Base-by-base conservation (phyloP, 2,329 filamentous ascomycete species). In the Xylariaceae sp. region DNA sequence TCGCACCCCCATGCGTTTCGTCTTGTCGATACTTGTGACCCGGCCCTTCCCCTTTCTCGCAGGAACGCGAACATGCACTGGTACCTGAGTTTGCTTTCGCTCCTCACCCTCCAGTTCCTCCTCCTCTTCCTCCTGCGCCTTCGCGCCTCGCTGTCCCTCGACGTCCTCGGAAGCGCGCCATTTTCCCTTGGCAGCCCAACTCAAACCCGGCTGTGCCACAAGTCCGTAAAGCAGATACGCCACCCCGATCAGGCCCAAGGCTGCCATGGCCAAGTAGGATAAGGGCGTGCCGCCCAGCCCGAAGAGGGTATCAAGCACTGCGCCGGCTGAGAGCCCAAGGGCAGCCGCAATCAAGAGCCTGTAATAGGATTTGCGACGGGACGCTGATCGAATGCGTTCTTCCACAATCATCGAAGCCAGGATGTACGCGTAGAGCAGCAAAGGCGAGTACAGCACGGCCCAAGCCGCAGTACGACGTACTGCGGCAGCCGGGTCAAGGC, bases 241-340 rank as follows among this genome's bases (percentile, higher is more conserved):
- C n/a, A 50, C 41, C 3, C 49, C 32, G 19, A 47, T 18, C 1
- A 57, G 39, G 19, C 50, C 48, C 9, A 57, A 45, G 2, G 49
- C 38, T 9, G 47, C 53, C 47, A 57, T 46, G 15, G 48, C 54
- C 29, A 57, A 44, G 30, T 57, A 57, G 11, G 54, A 57, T 51
- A 57, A 51, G 7, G 54, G 54, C 19, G 47, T 49, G 12, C 54
- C 54, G 2, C 54, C 53, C 16, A 57, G 45, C 4, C 54, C 54
- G 22, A 48, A 54, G 2, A 55, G 37, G 4, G 51, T 57, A 29
- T 57, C 54, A 9, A 53, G 18, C 12, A 51, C 49, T 2, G 51
- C 45, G 1, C 19, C 50, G 3, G 48, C 39, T 9, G 53, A 54
- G 6, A 54, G 22, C 6, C 42, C 15, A 6, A 39, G 39, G 13